A percentile compares a stretch with the other conserved stretches of the same genome.
These are phyloP conservation scores for Bolboschoenus planiculmis DNA, from an alignment of 176 grass and related monocot genomes.

Conservation along the genomic window DNA sequence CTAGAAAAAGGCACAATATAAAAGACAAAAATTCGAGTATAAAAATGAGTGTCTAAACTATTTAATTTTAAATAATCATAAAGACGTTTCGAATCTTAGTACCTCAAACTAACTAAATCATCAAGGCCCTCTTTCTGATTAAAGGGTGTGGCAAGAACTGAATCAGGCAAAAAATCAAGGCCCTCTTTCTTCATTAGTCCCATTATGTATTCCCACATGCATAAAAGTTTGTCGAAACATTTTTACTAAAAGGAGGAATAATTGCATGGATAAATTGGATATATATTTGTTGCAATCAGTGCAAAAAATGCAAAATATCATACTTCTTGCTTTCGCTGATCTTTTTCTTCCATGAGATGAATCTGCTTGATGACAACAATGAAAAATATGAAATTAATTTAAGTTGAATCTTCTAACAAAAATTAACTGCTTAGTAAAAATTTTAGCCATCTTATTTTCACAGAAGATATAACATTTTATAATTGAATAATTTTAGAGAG, in stretches of 20 bases:
- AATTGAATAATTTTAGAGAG: too few relatives aligned
- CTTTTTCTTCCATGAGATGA: not conserved
- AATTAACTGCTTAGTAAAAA: not conserved
- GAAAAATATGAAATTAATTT: not conserved
- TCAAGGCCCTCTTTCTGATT: too few relatives aligned
- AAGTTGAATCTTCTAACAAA: not conserved
- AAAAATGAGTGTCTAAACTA: too few relatives aligned
- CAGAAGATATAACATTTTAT: not conserved
- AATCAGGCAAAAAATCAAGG: too few relatives aligned
- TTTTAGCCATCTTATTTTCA: not conserved
- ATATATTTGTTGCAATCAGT: not conserved
- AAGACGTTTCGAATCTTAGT: too few relatives aligned
- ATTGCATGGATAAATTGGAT: not conserved
- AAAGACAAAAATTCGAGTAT: too few relatives aligned
- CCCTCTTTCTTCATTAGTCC: conserved; percentile 41
- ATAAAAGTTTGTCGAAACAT: not conserved
- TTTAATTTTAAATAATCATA: too few relatives aligned
- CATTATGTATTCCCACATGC: not conserved
- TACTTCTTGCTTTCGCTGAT: not conserved
- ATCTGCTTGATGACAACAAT: not conserved
- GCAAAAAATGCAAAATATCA: not conserved
- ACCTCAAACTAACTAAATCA: too few relatives aligned
- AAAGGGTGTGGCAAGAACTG: too few relatives aligned
- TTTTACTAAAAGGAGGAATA: too few relatives aligned
- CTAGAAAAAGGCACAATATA: too few relatives aligned